These are phyloP conservation scores for Collybiopsis luxurians DNA, from an alignment of 768 basidiomycete species.

Conservation along the genomic window DNA sequence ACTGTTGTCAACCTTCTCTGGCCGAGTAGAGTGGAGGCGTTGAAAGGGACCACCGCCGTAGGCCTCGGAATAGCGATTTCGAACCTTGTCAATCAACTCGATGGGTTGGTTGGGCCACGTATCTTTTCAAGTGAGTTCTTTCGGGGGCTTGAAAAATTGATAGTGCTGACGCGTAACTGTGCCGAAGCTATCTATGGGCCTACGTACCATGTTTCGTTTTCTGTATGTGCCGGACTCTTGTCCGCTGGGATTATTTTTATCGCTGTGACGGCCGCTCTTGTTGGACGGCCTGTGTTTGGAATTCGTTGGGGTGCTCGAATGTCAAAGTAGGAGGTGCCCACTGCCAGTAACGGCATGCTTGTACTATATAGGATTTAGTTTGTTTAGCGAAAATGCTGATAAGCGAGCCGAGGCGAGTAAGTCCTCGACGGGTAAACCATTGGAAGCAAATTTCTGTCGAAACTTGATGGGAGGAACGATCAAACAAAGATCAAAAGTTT, in stretches of 20 bases:
- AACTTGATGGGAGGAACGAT: too few relatives aligned
- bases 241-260: conserved; percentile 3
- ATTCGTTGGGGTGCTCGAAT: background rate
- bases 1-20: conserved; percentile 4
- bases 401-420: too few relatives aligned
- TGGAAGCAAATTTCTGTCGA: too few relatives aligned
- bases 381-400: too few relatives aligned
- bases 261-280: background rate
- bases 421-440: too few relatives aligned
- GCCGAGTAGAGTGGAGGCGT: conserved; percentile 2
- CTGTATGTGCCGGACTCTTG: background rate
- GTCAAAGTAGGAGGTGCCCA: background rate
- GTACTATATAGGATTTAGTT: too few relatives aligned
- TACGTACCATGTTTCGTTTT: conserved; percentile 4
- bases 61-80: conserved; percentile 2
- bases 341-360: too few relatives aligned
- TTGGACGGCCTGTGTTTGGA: background rate
- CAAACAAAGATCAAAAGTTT: too few relatives aligned
- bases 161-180: background rate
- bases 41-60: conserved; percentile 4
- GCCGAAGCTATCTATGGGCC: conserved; percentile 1
- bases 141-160: background rate
- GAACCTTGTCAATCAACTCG: conserved; percentile 1
- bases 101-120: conserved; percentile 1
- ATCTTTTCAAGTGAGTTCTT: conserved; percentile 2